Evolutionary conservation across 345 rosid species (phyloP).

Genomic region (Salix dunnii): DNA sequence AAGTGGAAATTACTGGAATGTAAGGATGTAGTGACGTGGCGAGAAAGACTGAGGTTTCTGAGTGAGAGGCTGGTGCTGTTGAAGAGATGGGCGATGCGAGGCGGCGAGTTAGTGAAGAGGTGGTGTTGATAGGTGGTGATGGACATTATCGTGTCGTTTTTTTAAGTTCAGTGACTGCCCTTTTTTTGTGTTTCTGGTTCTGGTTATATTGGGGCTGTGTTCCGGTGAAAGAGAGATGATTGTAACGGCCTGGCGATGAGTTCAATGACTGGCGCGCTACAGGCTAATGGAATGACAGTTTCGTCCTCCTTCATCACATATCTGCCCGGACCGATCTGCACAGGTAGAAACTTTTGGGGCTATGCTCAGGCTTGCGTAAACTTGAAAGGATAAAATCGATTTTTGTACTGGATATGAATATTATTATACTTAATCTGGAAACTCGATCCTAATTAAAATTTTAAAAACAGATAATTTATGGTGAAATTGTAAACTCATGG

Average conservation of each 20-base stretch:
- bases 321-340: no score
- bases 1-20: conserved; percentile 5
- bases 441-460: no score
- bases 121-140: conserved; percentile 39
- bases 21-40: conserved; percentile 23
- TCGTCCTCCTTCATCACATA: no score
- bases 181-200: neutral
- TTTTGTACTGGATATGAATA: no score
- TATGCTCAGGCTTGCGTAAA: no score
- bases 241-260: conserved; percentile 26
- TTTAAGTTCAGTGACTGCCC: no score
- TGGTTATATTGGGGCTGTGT: conserved; percentile 1
- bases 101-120: conserved; percentile 32
- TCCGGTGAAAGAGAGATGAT: neutral
- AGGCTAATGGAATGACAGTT: neutral
- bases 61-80: conserved; percentile 11
- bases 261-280: conserved; percentile 27
- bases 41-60: conserved; percentile 18
- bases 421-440: no score
- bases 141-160: conserved; percentile 28
- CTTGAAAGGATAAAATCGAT: no score
- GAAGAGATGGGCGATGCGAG: conserved; percentile 35
- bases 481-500: no score
- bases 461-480: no score
- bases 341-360: no score